Base-by-base conservation (phyloP, 1,284 basidiomycete genomes). In the Ceratobasidium sp. region DNA sequence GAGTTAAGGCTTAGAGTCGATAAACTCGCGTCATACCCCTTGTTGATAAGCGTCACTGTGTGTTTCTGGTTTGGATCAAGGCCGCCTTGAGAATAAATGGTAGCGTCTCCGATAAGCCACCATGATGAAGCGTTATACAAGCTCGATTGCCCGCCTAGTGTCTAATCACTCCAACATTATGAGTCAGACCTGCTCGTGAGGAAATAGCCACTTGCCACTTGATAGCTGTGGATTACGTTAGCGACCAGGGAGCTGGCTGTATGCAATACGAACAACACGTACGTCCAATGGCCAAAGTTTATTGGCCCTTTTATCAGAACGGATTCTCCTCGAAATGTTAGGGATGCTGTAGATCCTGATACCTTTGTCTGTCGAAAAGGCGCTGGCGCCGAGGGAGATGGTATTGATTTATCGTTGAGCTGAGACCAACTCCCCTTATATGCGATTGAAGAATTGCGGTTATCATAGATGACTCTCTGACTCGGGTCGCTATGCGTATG, bases 1-100 rank as follows among this genome's bases (percentile, higher is more conserved):
- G 67, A 69, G 23, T 69, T 69, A n/a, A 69, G 20, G 52, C 50
- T 40, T 15, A 69, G 28, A 40, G 67, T 69, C 15, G 67, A 56
- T 38, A 52, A 23, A 13, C 20, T 23, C 6, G 3, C 17, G 13
- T 56, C 52, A 15, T 13, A 23, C 17, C 54, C 52, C 7, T 20
- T n/a, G 50, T 69, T 56, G 15, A 40, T 56, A 9, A 69, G 38
- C 5, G 52, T 56, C 1, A 69, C 54, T n/a, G 6, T 56, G 20
- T 69, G 67, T 17, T 5, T 38, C 28, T 69, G 56, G 33, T 38
- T 69, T n/a, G 67, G 52, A 42, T 69, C 67, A 2, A 69, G 52
- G 15, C 67, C 67, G 12, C 28, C 54, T 46, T 23, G 50, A 38
- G 42, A 69, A 28, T 40, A 69, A 2, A 69, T 3, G 7, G 40